A percentile compares a stretch with the other conserved stretches of the same genome.
Evolutionary conservation across 1,284 basidiomycete genomes (phyloP).

Genomic region (Exobasidium rhododendri): DNA sequence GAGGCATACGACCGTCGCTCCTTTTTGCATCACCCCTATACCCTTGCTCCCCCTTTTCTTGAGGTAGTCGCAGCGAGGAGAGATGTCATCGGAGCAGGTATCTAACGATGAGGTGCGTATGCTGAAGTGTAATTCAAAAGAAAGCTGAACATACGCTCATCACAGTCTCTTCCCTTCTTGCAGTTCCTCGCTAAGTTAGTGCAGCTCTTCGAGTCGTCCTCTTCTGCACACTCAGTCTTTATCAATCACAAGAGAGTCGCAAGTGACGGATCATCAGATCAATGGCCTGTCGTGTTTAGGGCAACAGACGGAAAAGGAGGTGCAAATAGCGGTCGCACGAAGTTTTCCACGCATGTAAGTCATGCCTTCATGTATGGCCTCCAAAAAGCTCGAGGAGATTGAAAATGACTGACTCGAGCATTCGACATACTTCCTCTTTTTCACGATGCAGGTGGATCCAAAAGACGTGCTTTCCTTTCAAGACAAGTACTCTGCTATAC

Average conservation of each 20-base stretch:
- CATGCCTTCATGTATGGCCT: too few species aligned
- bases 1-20: too few species aligned
- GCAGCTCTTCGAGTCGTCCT: conserved; percentile 33
- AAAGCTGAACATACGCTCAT: too few species aligned
- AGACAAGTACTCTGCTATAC: conserved; percentile 22
- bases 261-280: conserved; percentile 20
- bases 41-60: too few species aligned
- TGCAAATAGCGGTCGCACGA: background rate
- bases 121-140: too few species aligned
- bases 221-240: conserved; percentile 43
- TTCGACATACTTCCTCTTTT: background rate
- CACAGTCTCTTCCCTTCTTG: background rate
- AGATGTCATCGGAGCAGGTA: background rate
- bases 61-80: too few species aligned
- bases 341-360: conserved; percentile 5
- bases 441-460: background rate
- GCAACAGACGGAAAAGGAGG: conserved; percentile 35
- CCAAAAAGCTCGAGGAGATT: background rate
- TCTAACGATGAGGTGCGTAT: conserved; percentile 1
- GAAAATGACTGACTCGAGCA: background rate
- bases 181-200: conserved; percentile 42
- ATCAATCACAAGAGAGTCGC: conserved; percentile 32
- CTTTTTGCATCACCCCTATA: too few species aligned
- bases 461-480: conserved; percentile 7
- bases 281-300: conserved; percentile 35